phyloP scores from a whole-genome alignment of 2,329 filamentous ascomycete genomes.

The Teratosphaeria nubilosa region DNA sequence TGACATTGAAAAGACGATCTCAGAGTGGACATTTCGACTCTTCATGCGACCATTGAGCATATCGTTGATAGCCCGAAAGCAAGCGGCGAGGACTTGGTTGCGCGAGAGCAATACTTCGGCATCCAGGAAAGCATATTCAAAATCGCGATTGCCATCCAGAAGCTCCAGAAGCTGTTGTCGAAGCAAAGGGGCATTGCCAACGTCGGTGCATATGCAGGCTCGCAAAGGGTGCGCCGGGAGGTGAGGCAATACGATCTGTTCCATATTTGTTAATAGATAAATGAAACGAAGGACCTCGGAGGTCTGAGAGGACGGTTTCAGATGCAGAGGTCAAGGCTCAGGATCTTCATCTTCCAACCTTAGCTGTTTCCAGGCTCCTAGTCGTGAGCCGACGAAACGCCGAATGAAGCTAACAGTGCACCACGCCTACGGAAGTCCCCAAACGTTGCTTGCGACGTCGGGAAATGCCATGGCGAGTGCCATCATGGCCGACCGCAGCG shows the following conservation, averaged over 20 bases:
- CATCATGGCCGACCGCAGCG: neutral
- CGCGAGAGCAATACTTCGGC: constrained; percentile 65
- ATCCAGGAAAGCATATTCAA: constrained; percentile 91
- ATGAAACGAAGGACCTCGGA: neutral
- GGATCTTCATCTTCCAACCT: neutral
- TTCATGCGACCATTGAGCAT: constrained; percentile 53
- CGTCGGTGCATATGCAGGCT: constrained; percentile 62
- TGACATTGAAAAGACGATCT: constrained; percentile 72
- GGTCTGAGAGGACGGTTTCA: no score
- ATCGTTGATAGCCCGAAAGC: constrained; percentile 66
- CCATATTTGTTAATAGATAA: constrained; percentile 32
- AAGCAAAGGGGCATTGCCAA: constrained; percentile 68
- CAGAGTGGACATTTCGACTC: constrained; percentile 79
- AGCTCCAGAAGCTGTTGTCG: constrained; percentile 77
- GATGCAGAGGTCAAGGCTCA: neutral
- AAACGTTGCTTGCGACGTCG: neutral
- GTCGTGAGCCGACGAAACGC: neutral
- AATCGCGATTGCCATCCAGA: constrained; percentile 70
- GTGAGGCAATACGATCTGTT: constrained; percentile 65
- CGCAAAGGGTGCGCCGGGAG: constrained; percentile 60
- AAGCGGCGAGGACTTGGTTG: constrained; percentile 62
- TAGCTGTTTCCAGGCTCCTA: no score
- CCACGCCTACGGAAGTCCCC: neutral
- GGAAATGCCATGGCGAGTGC: neutral
- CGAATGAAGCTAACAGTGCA: neutral